Percentiles rank a stretch among this genome's conserved stretches.
Conservation (phyloP, 805 yeast species). For the Saturnispora mendoncae region DNA sequence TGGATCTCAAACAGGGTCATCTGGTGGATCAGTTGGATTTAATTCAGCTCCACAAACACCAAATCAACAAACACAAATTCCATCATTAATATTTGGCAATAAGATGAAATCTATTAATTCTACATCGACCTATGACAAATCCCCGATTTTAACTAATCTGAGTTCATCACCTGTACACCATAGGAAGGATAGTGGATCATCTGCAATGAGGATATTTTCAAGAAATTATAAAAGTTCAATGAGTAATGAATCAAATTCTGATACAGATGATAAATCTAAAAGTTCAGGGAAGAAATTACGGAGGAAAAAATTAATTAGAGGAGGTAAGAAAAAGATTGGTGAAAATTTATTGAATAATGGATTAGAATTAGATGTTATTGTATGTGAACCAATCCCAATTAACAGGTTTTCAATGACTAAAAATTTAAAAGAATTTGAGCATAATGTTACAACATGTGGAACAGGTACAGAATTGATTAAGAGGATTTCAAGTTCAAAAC, state of each 20-base stretch:
- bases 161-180: conserved; percentile 19
- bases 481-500: conserved; percentile 72
- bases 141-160: conserved; percentile 17
- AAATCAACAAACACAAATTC: not conserved
- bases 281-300: conserved; percentile 14
- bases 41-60: conserved; percentile 24
- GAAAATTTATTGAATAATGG: conserved; percentile 13
- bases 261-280: conserved; percentile 42
- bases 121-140: conserved; percentile 9
- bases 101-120: conserved; percentile 1
- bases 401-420: conserved; percentile 59
- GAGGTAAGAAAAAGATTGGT: conserved; percentile 11
- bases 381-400: conserved; percentile 84
- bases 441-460: conserved; percentile 67
- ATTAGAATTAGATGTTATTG: conserved; percentile 46
- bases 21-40: conserved; percentile 11
- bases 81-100: not conserved
- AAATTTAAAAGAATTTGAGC: conserved; percentile 60
- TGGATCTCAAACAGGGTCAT: conserved; percentile 15
- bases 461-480: conserved; percentile 79
- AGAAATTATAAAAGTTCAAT: conserved; percentile 14
- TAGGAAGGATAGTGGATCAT: conserved; percentile 9
- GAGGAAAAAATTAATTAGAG: not conserved
- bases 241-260: conserved; percentile 48
- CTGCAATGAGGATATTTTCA: conserved; percentile 22